Evolutionary conservation across 768 basidiomycete species (phyloP).

Genomic region (Amanita exitialis): DNA sequence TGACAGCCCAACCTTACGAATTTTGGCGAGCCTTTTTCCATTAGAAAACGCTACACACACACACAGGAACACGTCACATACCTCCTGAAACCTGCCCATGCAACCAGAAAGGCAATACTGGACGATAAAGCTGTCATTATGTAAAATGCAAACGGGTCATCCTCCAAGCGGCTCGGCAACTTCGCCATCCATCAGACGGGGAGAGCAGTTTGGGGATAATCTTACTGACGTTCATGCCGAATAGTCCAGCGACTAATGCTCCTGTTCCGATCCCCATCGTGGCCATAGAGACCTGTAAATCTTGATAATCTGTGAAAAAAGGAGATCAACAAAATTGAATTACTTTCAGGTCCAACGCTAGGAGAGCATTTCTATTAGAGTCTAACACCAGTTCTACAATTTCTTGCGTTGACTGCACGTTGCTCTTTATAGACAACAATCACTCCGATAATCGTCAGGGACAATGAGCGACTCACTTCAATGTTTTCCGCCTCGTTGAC

Average conservation of each 20-base stretch:
- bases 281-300: constrained; percentile 71
- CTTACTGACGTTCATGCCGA: constrained; percentile 88
- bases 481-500: constrained; percentile 88
- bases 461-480: constrained; percentile 37
- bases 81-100: constrained; percentile 59
- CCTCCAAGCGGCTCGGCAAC: constrained; percentile 71
- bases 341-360: constrained; percentile 87
- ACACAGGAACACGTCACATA: constrained; percentile 17
- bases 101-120: constrained; percentile 48
- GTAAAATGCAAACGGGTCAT: constrained; percentile 65
- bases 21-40: constrained; percentile 27
- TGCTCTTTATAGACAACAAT: constrained; percentile 50
- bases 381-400: constrained; percentile 96
- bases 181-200: constrained; percentile 15
- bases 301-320: constrained; percentile 2
- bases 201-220: constrained; percentile 1
- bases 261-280: constrained; percentile 91
- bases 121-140: constrained; percentile 51
- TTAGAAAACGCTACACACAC: constrained; percentile 5
- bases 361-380: constrained; percentile 86
- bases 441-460: not conserved
- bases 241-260: constrained; percentile 82
- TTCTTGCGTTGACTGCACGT: constrained; percentile 96
- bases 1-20: constrained; percentile 37
- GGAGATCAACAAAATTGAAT: constrained; percentile 5